Evolutionary conservation across 768 basidiomycete genomes (phyloP).

Genomic region (Kwoniella europaea): DNA sequence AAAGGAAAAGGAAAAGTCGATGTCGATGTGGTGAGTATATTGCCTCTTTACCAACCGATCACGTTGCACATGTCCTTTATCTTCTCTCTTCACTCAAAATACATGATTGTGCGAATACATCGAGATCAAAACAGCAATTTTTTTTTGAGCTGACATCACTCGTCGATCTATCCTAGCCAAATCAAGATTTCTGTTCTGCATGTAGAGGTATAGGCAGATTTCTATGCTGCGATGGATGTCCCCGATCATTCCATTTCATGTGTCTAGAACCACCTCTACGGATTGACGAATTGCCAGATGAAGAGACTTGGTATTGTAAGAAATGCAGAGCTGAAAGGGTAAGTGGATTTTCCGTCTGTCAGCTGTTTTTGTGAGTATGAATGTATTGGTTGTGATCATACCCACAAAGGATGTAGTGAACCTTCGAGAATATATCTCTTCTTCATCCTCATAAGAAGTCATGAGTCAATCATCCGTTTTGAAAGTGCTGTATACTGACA

Average conservation of each 20-base stretch:
- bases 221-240: slow-evolving; percentile 97
- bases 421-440: not conserved
- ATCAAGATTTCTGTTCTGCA: slow-evolving; percentile 61
- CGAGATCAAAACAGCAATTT: not conserved
- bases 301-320: slow-evolving; percentile 61
- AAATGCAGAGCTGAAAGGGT: slow-evolving; percentile 61
- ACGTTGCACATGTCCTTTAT: too few species aligned
- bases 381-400: not conserved
- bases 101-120: too few species aligned
- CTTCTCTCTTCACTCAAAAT: too few species aligned
- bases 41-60: too few species aligned
- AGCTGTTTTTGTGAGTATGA: not conserved
- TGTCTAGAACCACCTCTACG: slow-evolving; percentile 97
- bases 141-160: not conserved
- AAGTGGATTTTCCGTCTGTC: slow-evolving; percentile 63
- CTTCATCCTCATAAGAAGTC: too few species aligned
- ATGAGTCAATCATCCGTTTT: too few species aligned
- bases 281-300: slow-evolving; percentile 78
- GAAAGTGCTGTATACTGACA: not conserved
- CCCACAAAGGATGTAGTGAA: not conserved
- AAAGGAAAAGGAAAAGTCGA: slow-evolving; percentile 33
- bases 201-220: slow-evolving; percentile 70
- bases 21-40: slow-evolving; percentile 27
- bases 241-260: slow-evolving; percentile 92
- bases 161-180: slow-evolving; percentile 52